A percentile compares a stretch with the other conserved stretches of the same genome.
These are phyloP conservation scores for Crucibulum laeve DNA, from an alignment of 768 basidiomycete genomes.

Conservation along the genomic window DNA sequence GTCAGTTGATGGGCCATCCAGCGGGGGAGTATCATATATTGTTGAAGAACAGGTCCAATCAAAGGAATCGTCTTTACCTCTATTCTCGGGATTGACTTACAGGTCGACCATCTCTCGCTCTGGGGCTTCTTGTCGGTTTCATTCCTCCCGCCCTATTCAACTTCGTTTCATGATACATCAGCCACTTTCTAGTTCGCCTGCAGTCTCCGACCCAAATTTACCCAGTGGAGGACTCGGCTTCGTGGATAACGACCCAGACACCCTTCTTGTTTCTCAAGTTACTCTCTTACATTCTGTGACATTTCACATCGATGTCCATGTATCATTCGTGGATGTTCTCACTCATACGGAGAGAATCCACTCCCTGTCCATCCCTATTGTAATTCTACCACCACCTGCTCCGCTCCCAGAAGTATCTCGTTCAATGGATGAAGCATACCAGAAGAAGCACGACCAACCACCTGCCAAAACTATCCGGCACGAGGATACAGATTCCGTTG, in stretches of 20 bases:
- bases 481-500: constrained; percentile 58
- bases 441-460: constrained; percentile 85
- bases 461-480: constrained; percentile 65
- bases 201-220: constrained; percentile 39
- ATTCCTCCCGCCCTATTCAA: constrained; percentile 66
- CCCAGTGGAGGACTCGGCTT: constrained; percentile 38
- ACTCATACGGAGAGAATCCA: constrained; percentile 65
- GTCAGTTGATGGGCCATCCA: too few relatives aligned
- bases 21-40: neutral
- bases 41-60: constrained; percentile 11
- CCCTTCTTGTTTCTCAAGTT: constrained; percentile 72
- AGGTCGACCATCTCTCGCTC: constrained; percentile 70
- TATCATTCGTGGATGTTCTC: constrained; percentile 73
- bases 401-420: constrained; percentile 77
- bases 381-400: constrained; percentile 69
- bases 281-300: constrained; percentile 81
- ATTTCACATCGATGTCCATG: constrained; percentile 69
- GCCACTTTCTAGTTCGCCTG: constrained; percentile 44
- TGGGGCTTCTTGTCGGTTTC: constrained; percentile 90
- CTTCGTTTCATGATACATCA: constrained; percentile 81
- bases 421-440: constrained; percentile 70
- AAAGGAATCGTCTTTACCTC: constrained; percentile 33
- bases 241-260: constrained; percentile 57
- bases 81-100: constrained; percentile 37
- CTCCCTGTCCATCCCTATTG: constrained; percentile 63